Conservation (phyloP, 352 stramenopile species). For the Phytophthora brassicae region DNA sequence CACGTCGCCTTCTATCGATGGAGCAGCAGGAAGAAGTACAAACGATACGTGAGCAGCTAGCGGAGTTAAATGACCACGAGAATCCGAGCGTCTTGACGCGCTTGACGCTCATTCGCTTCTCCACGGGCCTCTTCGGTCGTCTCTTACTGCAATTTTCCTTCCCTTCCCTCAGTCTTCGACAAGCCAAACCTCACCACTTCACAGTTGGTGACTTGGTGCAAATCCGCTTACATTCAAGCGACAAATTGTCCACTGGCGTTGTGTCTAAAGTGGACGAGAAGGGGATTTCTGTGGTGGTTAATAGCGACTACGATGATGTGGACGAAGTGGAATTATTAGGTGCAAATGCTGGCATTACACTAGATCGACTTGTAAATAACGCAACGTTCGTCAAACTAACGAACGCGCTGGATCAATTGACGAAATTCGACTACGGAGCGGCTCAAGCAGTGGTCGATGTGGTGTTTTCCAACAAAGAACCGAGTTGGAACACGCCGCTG, state of each 20-base stretch:
- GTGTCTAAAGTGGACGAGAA: slow-evolving; percentile 64
- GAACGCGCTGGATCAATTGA: slow-evolving; percentile 60
- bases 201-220: slow-evolving; percentile 85
- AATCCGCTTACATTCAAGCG: slow-evolving; percentile 46
- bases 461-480: slow-evolving; percentile 54
- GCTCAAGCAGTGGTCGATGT: slow-evolving; percentile 70
- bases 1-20: slow-evolving; percentile 44
- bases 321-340: slow-evolving; percentile 49
- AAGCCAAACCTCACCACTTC: slow-evolving; percentile 77
- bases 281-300: slow-evolving; percentile 58
- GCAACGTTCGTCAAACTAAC: slow-evolving; percentile 82
- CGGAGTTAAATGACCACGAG: slow-evolving; percentile 44
- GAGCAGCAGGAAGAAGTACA: slow-evolving; percentile 74
- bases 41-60: slow-evolving; percentile 53
- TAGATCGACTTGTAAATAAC: slow-evolving; percentile 88
- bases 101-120: slow-evolving; percentile 40
- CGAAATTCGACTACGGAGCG: slow-evolving; percentile 59
- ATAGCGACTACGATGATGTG: slow-evolving; percentile 51
- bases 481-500: slow-evolving; percentile 54
- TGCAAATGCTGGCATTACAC: slow-evolving; percentile 37
- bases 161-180: slow-evolving; percentile 39
- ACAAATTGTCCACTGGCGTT: slow-evolving; percentile 53
- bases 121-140: slow-evolving; percentile 73
- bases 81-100: slow-evolving; percentile 75
- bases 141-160: slow-evolving; percentile 58